Base-by-base conservation (phyloP, 2,329 filamentous ascomycete species). In the Aspergillus neotritici region DNA sequence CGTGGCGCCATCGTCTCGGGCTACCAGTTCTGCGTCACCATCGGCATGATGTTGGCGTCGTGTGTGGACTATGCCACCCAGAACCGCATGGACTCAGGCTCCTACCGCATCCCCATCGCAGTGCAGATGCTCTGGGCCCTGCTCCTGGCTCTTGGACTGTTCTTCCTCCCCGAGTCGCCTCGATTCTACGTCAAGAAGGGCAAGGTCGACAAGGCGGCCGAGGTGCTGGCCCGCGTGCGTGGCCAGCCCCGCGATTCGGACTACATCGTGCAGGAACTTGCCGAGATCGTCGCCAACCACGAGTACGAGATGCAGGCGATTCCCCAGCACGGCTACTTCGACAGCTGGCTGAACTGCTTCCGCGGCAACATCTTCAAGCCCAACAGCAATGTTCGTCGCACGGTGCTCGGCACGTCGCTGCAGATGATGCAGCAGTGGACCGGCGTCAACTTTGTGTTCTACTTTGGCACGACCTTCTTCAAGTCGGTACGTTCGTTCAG, bases 361-460 rank as follows among this genome's bases (percentile, higher is more conserved):
- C 65, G 61, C 32, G 79, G 79, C 39, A 73, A 70, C 38, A 60
- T 78, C 48, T 75, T 68, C 61, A 65, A 72, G 46, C 69, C 75
- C 15, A 75, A 72, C 62, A 76, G 73, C 58, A 73, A 73, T 53
- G 43, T 86, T 43, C 83, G 84, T 58, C 79, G 82, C 53, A 84
- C 83, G 17, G 80, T 87, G 46, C 74, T 87, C 34, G 84, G 84
- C 57, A 84, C 80, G 34, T 83, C 82, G 17, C 73, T 87, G 29
- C 84, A 87, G 73, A 87, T 87, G 83, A 86, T 87, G 82, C 84
- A 87, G 68, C 83, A 86, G 68, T 64, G 79, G 80, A 90, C 86
- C 17, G 87, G 88, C 74, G 85, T 94, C 70, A 94, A 94, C 77
- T 94, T 91, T 70, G 87, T 93, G 75, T 93, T 90, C 75, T 86